A percentile compares a stretch with the other conserved stretches of the same genome.
Conservation (phyloP, 352 stramenopile genomes). For the Pythium plurisporium region DNA sequence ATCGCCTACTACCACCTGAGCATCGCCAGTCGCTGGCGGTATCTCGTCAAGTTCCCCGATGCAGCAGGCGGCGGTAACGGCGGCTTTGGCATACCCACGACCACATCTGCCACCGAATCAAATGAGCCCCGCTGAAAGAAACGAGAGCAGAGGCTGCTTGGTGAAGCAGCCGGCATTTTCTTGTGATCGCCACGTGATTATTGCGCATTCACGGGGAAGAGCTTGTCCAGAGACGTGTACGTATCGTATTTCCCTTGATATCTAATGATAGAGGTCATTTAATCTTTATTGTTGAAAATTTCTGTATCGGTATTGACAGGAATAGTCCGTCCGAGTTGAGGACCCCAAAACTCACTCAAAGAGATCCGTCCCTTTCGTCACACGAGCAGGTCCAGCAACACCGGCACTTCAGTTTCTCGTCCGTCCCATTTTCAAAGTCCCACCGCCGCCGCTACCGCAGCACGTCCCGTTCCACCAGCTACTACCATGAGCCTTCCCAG, state of each 20-base stretch:
- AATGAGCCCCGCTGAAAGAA: slow-evolving; percentile 5
- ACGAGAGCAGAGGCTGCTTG: too few species aligned
- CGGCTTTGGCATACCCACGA: background rate
- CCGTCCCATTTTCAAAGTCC: slow-evolving; percentile 15
- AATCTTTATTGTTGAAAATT: background rate
- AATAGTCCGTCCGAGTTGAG: slow-evolving; percentile 2
- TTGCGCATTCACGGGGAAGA: slow-evolving; percentile 21
- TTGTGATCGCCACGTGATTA: slow-evolving; percentile 12
- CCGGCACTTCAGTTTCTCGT: slow-evolving; percentile 1
- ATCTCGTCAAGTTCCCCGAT: slow-evolving; percentile 61
- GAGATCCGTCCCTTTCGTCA: slow-evolving; percentile 1
- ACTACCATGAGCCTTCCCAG: slow-evolving; percentile 15
- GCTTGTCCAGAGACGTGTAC: background rate
- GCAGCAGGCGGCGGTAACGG: background rate
- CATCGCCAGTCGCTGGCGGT: slow-evolving; percentile 66
- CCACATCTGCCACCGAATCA: background rate
- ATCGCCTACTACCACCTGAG: slow-evolving; percentile 66
- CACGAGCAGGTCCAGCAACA: too few species aligned
- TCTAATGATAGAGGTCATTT: too few species aligned
- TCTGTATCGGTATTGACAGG: background rate
- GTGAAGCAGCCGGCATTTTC: slow-evolving; percentile 19
- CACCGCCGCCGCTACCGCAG: background rate
- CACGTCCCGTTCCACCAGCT: background rate
- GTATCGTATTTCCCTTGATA: slow-evolving; percentile 1
- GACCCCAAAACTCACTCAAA: background rate